phyloP scores from a whole-genome alignment of 495 filamentous ascomycete genomes.

The Lindgomyces ingoldianus region DNA sequence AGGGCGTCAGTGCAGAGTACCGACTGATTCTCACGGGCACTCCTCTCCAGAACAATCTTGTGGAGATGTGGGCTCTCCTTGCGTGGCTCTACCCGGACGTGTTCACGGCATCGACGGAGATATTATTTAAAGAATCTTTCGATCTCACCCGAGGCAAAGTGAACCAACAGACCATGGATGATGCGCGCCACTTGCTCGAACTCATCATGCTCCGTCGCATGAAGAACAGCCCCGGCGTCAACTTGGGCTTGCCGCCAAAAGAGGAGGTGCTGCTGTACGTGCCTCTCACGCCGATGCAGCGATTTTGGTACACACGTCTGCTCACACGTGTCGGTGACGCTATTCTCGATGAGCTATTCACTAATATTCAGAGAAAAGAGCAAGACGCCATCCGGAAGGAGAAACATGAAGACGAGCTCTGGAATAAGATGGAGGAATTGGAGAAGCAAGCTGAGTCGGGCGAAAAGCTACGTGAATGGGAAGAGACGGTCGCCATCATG shows the following conservation, averaged over 20 bases:
- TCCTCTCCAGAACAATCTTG: conserved; percentile 65
- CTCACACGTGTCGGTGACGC: conserved; percentile 59
- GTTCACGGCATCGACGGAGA: conserved; percentile 55
- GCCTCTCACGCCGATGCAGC: conserved; percentile 62
- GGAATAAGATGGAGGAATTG: conserved; percentile 20
- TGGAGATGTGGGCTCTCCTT: conserved; percentile 63
- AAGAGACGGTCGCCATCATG: conserved; percentile 52
- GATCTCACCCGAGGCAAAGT: conserved; percentile 59
- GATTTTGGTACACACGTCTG: conserved; percentile 62
- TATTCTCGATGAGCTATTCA: conserved; percentile 58
- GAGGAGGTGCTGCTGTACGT: conserved; percentile 62
- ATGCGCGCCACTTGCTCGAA: conserved; percentile 56
- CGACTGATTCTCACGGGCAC: conserved; percentile 65
- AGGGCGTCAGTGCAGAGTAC: conserved; percentile 56
- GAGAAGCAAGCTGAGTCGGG: conserved; percentile 35
- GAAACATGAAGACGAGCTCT: conserved; percentile 32
- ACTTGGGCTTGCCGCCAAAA: conserved; percentile 61
- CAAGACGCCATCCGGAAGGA: conserved; percentile 43
- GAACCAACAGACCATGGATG: conserved; percentile 55
- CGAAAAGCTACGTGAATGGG: conserved; percentile 46
- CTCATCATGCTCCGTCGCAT: conserved; percentile 64
- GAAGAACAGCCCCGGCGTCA: conserved; percentile 61
- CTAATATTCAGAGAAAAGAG: conserved; percentile 53
- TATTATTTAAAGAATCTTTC: conserved; percentile 60
- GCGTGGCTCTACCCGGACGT: conserved; percentile 66